Base-by-base conservation (phyloP, 768 basidiomycete genomes). In the Leccinum subtestaceum region DNA sequence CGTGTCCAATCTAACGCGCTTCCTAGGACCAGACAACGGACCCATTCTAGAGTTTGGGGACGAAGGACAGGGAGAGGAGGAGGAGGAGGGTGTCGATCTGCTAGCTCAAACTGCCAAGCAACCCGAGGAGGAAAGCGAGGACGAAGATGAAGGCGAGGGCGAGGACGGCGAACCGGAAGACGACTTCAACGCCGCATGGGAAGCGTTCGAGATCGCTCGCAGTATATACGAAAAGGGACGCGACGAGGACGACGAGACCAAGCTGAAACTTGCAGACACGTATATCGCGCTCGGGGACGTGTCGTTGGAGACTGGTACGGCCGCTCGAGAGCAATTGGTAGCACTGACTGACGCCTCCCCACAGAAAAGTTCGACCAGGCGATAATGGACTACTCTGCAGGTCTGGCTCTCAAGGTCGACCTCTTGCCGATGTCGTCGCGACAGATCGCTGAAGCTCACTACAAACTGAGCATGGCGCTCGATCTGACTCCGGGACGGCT, bases 161-260 rank as follows among this genome's bases (percentile, higher is more conserved):
- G 46, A 47, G 13, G 46, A 47, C 9, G 46, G 46, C 5, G 93
- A 91, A 66, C 93, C 92, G 0, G 96, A 97, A 67, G 97, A 99
- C 65, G 97, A 98, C 67, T 97, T 97, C 73, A 97, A 96, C 64
- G 93, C 93, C 25, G 94, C 97, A 12, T 99, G 96, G 95, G 92
- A 97, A 69, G 88, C 96, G 3, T 80, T 99, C n/a, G 97, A 99
- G 65, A 85, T 96, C 57, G 95, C 96, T 21, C 81, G 95, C 43
- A 84, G 88, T 11, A 88, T 96, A 59, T 95, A 92, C 67, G 84
- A 87, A 63, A 89, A 88, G 72, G 80, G 82, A 60, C 77, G 77
- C 62, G 76, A 80, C 5, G 78, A 79, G 9, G 83, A 81, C 27
- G 86, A 89, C 13, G 81, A 82, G 56, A 73, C 84, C 36, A 87